Percentiles rank a stretch among this genome's conserved stretches.
Evolutionary conservation across 352 stramenopile genomes (phyloP).

Genomic region (Phytophthora chlamydospora): DNA sequence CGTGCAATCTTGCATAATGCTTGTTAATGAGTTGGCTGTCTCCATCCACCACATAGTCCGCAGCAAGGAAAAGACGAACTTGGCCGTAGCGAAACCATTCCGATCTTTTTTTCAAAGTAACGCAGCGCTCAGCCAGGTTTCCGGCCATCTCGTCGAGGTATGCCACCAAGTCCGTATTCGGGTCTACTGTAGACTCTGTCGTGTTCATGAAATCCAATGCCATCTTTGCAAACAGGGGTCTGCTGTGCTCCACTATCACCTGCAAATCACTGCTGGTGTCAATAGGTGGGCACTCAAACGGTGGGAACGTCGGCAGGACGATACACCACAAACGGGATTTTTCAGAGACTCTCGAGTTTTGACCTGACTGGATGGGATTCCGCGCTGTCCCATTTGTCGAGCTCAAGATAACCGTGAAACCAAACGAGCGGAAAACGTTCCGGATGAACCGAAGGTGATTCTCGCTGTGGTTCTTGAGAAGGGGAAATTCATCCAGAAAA

Average conservation of each 20-base stretch:
- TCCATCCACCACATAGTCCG: neutral
- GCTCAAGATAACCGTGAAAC: neutral
- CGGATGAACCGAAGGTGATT: constrained; percentile 6
- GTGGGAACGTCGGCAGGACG: constrained; percentile 1
- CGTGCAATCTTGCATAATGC: neutral
- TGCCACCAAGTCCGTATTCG: neutral
- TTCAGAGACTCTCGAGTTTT: neutral
- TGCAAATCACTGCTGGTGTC: neutral
- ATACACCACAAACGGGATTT: constrained; percentile 2
- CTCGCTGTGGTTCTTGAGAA: neutral
- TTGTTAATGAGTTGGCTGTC: neutral
- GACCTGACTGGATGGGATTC: neutral
- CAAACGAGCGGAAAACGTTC: constrained; percentile 14
- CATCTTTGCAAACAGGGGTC: constrained; percentile 8
- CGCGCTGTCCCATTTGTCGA: constrained; percentile 4
- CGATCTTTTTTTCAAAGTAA: neutral
- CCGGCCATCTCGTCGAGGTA: neutral
- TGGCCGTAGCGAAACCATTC: neutral
- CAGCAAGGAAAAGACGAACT: constrained; percentile 1
- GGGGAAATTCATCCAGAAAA: constrained; percentile 11
- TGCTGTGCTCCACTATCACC: constrained; percentile 3
- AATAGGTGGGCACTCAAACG: constrained; percentile 1
- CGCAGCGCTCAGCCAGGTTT: neutral
- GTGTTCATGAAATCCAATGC: constrained; percentile 1
- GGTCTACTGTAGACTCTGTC: too few relatives aligned